A percentile compares a stretch with the other conserved stretches of the same genome.
These are phyloP conservation scores for Pythium sukuiense DNA, from an alignment of 352 stramenopile genomes.

Conservation along the genomic window DNA sequence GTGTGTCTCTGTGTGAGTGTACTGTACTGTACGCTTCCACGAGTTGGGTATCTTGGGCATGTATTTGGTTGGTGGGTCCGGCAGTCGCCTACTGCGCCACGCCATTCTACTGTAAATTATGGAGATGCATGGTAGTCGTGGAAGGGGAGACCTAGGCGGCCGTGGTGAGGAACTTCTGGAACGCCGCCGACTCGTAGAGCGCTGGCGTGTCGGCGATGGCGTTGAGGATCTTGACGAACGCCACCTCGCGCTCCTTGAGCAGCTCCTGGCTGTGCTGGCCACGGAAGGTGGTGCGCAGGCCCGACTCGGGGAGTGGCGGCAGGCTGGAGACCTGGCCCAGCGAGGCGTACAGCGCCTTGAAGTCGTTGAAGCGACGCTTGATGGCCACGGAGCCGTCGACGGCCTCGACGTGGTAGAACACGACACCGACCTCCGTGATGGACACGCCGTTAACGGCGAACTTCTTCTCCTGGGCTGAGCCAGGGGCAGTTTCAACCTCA, in stretches of 20 bases:
- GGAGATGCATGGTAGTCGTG: background rate
- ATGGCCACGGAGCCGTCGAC: slow-evolving; percentile 34
- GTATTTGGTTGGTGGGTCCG: background rate
- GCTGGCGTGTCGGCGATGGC: slow-evolving; percentile 51
- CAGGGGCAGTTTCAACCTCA: slow-evolving; percentile 17
- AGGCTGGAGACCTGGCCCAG: slow-evolving; percentile 36
- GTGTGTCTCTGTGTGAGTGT: too few species aligned
- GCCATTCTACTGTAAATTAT: background rate
- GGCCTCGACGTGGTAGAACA: slow-evolving; percentile 68
- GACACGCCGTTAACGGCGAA: slow-evolving; percentile 50
- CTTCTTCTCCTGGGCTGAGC: slow-evolving; percentile 8
- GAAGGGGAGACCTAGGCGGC: background rate
- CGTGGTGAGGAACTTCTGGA: slow-evolving; percentile 53
- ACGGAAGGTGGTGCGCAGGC: slow-evolving; percentile 48
- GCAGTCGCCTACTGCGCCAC: background rate
- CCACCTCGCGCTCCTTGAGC: slow-evolving; percentile 60
- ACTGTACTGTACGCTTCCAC: too few species aligned
- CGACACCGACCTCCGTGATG: slow-evolving; percentile 62
- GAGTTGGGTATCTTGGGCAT: background rate
- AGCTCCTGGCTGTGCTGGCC: slow-evolving; percentile 53
- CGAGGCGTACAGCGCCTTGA: slow-evolving; percentile 64
- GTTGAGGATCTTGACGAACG: slow-evolving; percentile 69
- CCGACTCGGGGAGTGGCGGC: slow-evolving; percentile 52
- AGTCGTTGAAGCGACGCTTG: slow-evolving; percentile 84
- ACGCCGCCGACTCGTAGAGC: slow-evolving; percentile 45